Evolutionary conservation across 108 stramenopile species (phyloP), one percentile per base, ranked within the genome.

Genomic region (Conticribra guillardii): DNA sequence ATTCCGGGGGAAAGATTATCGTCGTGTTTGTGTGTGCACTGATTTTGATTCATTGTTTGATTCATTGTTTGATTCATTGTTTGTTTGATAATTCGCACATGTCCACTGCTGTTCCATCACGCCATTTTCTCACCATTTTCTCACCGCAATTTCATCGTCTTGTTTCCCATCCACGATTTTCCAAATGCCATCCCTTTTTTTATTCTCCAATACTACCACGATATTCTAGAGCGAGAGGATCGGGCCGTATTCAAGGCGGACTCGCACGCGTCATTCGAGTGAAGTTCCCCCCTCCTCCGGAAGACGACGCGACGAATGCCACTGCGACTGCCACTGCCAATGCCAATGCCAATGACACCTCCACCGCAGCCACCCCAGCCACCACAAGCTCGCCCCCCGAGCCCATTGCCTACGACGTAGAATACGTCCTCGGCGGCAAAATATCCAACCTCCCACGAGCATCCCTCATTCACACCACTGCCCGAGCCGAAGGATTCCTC

Each of bases 401-500:
- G 11, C 37, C 37, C 8, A 11, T 11, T 9, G 11, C 11, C 8
- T 41, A 41, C 37, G 37, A 41, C 37, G 87, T 41, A 5, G 37
- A 41, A 11, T 41, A 41, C 11, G 37, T 41, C 37, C 37, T 41
- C 8, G 37, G 37, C 18, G 89, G 89, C n/a, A 83, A 83, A 44
- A 33, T 86, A 16, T 57, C 48, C 44, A 73, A 73, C 5, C 54
- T 85, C 19, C 34, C 32, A 2, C 60, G 89, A 57, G 34, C 23
- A 24, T 81, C 85, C 4, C 59, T 90, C 59, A 47, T 69, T 3
- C 80, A 88, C 63, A 88, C 89, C 11, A 88, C 89, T 21, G 89
- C 86, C 11, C 54, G 32, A 29, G 76, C 73, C 22, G 87, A 88
- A 55, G 89, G 89, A 41, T 73, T 90, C 80, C 73, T 64, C 3